Conservation (phyloP, 495 filamentous ascomycete genomes). For the Aspergillus sclerotioniger region DNA sequence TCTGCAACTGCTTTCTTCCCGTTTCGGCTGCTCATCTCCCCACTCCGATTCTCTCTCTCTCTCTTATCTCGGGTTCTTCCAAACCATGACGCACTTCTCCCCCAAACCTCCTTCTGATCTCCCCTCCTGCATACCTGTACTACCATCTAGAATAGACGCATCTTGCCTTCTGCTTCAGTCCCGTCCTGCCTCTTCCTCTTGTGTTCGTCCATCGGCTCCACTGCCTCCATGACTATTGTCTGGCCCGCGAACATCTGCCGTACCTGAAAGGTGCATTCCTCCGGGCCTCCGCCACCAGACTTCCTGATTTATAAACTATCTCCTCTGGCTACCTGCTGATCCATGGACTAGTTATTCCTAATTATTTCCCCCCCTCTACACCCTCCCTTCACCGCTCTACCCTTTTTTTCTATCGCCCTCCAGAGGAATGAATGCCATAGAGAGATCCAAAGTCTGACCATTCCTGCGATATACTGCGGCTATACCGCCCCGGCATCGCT, state of each 20-base stretch:
- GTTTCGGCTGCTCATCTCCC: constrained; percentile 4
- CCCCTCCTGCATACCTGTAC: constrained; percentile 29
- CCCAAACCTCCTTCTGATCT: constrained; percentile 27
- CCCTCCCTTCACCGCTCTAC: background rate
- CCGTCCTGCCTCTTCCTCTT: background rate
- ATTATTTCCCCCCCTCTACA: constrained; percentile 7
- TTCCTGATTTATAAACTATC: background rate
- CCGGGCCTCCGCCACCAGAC: constrained; percentile 1
- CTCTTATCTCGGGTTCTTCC: constrained; percentile 20
- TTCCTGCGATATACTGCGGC: constrained; percentile 10
- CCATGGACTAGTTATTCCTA: background rate
- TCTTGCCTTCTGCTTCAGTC: constrained; percentile 7
- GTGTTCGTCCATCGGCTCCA: constrained; percentile 7
- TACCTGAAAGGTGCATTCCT: constrained; percentile 4
- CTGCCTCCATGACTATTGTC: constrained; percentile 12
- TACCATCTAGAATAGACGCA: constrained; percentile 6
- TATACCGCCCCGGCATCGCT: constrained; percentile 7
- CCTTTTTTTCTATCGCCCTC: background rate
- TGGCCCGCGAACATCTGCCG: constrained; percentile 1
- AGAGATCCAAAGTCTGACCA: background rate
- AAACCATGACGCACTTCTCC: constrained; percentile 47
- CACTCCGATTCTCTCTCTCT: constrained; percentile 6
- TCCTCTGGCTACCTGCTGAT: constrained; percentile 4
- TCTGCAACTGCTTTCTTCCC: constrained; percentile 7
- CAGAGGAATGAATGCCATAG: background rate